Base-by-base conservation (phyloP, 2,329 filamentous ascomycete genomes). In the Ophiosphaerella narmari region DNA sequence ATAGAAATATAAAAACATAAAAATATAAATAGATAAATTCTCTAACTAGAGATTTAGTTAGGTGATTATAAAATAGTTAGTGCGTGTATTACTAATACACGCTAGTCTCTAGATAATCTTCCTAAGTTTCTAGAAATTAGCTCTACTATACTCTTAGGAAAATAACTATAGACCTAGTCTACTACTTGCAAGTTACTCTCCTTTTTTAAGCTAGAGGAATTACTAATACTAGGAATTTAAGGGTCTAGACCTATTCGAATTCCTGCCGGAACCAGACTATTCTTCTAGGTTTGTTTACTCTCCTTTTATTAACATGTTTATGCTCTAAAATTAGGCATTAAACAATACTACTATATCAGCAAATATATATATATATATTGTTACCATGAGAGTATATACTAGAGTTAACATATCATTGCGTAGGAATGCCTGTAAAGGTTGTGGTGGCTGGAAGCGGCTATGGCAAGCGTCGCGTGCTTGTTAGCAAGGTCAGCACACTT, bases 391-490 rank as follows among this genome's bases (percentile, higher is more conserved):
- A 26, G 12, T 16, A 5, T 7, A 24, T 14, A 34, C 12, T 29
- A 29, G 37, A 14, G 38, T 48, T 61, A 57, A 63, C 43, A 46
- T 47, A 13, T 35, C 32, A 41, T 43, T 44, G 38, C 3, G 7
- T 21, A n/a, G 49, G 26, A 11, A 71, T 71, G 67, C 62, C 63
- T 1, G 31, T 60, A 1, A 67, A 54, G 56, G 67, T 72, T 8
- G 55, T 68, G 0, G 61, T 70, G n/a, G 61, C 63, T 4, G 56
- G 53, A 8, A 55, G 49, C 38, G 57, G 56, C 39, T 55, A 46
- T 18, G 37, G 39, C 11, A 57, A 51, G 38, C 62, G 57, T 5
- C 60, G 64, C 5, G 59, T 73, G 1, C 48, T 51, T 0, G 43
- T 65, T 3, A 56, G 66, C 26, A 54, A 64, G 50, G 70, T 71